These are phyloP conservation scores for Mrakia frigida DNA, from an alignment of 768 basidiomycete genomes.

Conservation along the genomic window DNA sequence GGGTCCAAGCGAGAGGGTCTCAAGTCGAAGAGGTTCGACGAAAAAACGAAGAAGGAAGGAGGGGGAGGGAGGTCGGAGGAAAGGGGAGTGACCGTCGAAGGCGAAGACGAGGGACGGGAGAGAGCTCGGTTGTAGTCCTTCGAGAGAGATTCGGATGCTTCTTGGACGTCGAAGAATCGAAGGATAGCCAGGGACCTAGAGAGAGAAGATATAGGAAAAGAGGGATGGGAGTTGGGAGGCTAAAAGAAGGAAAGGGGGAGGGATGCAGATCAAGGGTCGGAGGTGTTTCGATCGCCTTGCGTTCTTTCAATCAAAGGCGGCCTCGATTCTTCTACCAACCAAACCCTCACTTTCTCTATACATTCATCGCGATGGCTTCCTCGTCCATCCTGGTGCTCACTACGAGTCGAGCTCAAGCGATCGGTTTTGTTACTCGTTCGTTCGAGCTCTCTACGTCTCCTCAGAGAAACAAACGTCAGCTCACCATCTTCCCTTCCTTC, in stretches of 20 bases:
- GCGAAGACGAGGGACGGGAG: not conserved
- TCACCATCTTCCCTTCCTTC: not conserved
- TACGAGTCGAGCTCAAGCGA: not conserved
- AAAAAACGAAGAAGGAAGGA: not conserved
- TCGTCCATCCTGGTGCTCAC: not conserved
- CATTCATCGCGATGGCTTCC: not conserved
- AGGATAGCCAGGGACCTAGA: not conserved
- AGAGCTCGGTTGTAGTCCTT: not conserved
- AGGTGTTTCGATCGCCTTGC: not conserved
- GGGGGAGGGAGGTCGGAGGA: not conserved
- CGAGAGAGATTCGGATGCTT: too few relatives aligned
- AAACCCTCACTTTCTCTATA: not conserved
- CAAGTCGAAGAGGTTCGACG: slow-evolving; percentile 10
- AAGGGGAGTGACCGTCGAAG: not conserved
- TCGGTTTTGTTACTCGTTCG: not conserved
- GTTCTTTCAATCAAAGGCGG: too few relatives aligned
- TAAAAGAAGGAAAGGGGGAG: too few relatives aligned
- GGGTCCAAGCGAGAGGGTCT: too few relatives aligned
- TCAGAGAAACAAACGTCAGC: too few relatives aligned
- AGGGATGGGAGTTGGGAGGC: too few relatives aligned
- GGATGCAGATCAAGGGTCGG: too few relatives aligned
- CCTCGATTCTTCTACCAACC: not conserved
- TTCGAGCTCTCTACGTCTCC: not conserved
- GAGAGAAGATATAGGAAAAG: not conserved
- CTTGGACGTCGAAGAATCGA: not conserved